Base-by-base conservation (phyloP, 2,329 filamentous ascomycete genomes). In the Microthyrium microscopicum region DNA sequence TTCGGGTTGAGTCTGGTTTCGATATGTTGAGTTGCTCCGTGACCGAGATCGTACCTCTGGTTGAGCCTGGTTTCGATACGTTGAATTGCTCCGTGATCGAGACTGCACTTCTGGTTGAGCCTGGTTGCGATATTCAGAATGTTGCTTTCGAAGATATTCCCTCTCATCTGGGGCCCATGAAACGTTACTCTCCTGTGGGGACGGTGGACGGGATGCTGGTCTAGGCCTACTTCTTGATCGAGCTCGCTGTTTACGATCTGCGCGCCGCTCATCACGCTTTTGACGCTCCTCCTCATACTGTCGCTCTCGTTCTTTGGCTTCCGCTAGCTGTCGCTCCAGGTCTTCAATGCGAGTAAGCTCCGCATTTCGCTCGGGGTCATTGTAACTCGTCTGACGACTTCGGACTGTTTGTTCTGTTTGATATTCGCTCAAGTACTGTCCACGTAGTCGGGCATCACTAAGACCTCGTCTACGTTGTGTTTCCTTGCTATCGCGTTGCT, bases 401-500 rank as follows among this genome's bases (percentile, higher is more conserved):
- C 47, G 48, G 6, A 53, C 43, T 19, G 48, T 49, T 49, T 79
- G 73, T 43, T 82, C 75, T 15, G 76, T 73, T 51, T 82, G 77
- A 50, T 93, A 92, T 49, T 93, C 79, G 48, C 80, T 87, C 32
- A 92, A 66, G 45, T 77, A 85, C 49, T 93, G 84, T 3, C 84
- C 84, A 39, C 75, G 77, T 16, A 93, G 62, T 40, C 75, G 70
- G 24, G 66, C 64, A 44, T 84, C 75, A 46, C 70, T 76, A 40
- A 60, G 61, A 17, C 61, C 64, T 39, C 70, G 66, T 36, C 70
- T 63, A 9, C 22, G 22, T n/a, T 16, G 15, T 30, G 77, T 69
- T 47, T 87, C 78, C 38, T 75, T 64, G 31, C 70, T 69, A 20
- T 84, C 52, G 26, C 66, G 67, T 8, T 70, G 68, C 45, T 84